phyloP scores from a whole-genome alignment of 208 protist species.

The Borovskyia barvae region DNA sequence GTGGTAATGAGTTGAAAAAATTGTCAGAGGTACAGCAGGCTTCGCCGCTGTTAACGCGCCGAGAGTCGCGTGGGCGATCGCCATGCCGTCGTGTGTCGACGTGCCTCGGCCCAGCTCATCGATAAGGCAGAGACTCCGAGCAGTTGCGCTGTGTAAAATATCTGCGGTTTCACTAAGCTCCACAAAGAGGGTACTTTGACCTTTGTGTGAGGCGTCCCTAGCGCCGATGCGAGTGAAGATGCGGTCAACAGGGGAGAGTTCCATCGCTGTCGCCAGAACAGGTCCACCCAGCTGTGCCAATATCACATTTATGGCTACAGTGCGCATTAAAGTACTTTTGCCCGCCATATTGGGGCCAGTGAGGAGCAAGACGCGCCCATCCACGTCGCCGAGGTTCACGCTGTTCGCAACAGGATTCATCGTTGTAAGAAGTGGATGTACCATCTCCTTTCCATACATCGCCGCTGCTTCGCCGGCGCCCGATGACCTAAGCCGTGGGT shows the following conservation, averaged over 20 bases:
- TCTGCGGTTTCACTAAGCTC: conserved; percentile 93
- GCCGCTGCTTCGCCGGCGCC: neutral
- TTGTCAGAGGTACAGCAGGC: conserved; percentile 59
- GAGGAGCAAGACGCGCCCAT: conserved; percentile 85
- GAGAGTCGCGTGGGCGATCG: conserved; percentile 96
- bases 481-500: conserved; percentile 13
- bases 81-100: conserved; percentile 96
- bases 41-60: conserved; percentile 43
- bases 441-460: conserved; percentile 26
- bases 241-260: conserved; percentile 86
- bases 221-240: conserved; percentile 98
- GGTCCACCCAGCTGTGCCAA: conserved; percentile 97
- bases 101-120: conserved; percentile 98
- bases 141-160: conserved; percentile 89
- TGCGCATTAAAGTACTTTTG: conserved; percentile 97
- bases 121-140: conserved; percentile 95
- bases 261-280: conserved; percentile 76
- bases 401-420: conserved; percentile 67
- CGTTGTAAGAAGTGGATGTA: conserved; percentile 31
- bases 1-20: conserved; percentile 99
- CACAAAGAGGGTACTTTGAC: conserved; percentile 98
- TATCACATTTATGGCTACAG: conserved; percentile 92
- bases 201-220: conserved; percentile 94
- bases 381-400: conserved; percentile 71
- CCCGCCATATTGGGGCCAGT: conserved; percentile 99